phyloP scores from a whole-genome alignment of 2,329 filamentous ascomycete genomes.

The Pseudogymnoascus destructans region DNA sequence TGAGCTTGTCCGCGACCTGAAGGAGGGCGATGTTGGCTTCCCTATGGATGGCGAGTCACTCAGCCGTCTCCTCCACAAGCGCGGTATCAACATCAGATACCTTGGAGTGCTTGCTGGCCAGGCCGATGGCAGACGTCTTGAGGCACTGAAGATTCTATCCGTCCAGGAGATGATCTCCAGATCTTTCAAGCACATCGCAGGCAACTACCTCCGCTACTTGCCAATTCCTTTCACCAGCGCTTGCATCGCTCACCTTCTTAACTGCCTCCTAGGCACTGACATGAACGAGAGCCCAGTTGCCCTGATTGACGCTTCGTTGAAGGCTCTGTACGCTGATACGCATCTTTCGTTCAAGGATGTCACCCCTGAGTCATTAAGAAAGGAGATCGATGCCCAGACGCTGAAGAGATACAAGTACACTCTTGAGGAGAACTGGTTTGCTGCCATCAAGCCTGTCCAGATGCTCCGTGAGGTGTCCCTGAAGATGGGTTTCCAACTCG shows the following conservation, averaged over 20 bases:
- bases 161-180: constrained; percentile 91
- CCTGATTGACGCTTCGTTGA: constrained; percentile 63
- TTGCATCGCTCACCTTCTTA: constrained; percentile 76
- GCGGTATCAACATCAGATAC: constrained; percentile 93
- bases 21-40: constrained; percentile 88
- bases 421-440: constrained; percentile 55
- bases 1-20: constrained; percentile 73
- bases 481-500: constrained; percentile 81
- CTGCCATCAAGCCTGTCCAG: constrained; percentile 59
- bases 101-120: constrained; percentile 70
- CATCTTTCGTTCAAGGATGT: constrained; percentile 71
- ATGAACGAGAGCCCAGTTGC: constrained; percentile 67
- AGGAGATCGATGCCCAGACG: constrained; percentile 60
- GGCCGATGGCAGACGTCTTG: constrained; percentile 56
- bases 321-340: constrained; percentile 64
- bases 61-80: constrained; percentile 80
- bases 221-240: constrained; percentile 68
- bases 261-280: constrained; percentile 72
- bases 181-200: constrained; percentile 85
- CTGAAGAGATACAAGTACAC: constrained; percentile 63
- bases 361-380: constrained; percentile 57
- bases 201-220: constrained; percentile 65
- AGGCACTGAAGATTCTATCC: constrained; percentile 63
- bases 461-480: constrained; percentile 78
- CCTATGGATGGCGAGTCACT: constrained; percentile 97